Evolutionary conservation across 495 filamentous ascomycete species (phyloP), one percentile per base, ranked within the genome.

Genomic region (Penicillium paradoxum): DNA sequence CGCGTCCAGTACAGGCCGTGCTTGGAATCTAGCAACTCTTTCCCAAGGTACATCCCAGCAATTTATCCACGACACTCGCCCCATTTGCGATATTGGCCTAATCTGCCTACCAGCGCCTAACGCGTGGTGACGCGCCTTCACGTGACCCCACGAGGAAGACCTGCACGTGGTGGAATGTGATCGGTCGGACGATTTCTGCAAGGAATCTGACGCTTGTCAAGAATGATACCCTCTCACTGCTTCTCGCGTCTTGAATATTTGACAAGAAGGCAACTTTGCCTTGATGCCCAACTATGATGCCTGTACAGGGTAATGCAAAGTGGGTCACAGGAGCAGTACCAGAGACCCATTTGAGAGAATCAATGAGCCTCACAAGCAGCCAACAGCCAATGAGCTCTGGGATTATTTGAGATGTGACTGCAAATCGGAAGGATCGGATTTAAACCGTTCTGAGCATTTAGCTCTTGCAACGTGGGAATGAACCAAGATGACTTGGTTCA

Each of bases 121-220:
- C 46, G 46, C 46, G 46, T 49, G 38, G 38, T 33, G 7, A 51
- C 49, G 49, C 49, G 49, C 38, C 8, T 29, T 51, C 49, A 51
- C 49, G 49, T 51, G 49, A 51, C 49, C 38, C 49, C 49, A 51
- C 49, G 49, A 30, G 49, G 29, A 36, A 45, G 18, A 30, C 11
- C 25, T 27, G 4, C 46, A 41, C 37, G 49, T 43, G 37, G 49
- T 42, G 27, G 34, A 49, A 45, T 45, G 43, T 45, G 29, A 33
- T 32, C 43, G 41, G 11, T 27, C 46, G 44, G 19, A 41, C 15
- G 32, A 15, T 49, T 25, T 15, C 39, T 49, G 24, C 21, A 41
- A 42, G 13, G 21, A 42, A 14, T 24, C 5, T n/a, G 15, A 55
- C 25, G 41, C 27, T 15, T 13, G 33, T 51, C 7, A 13, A 17